phyloP scores from a whole-genome alignment of 2,329 filamentous ascomycete species.

The Pyricularia grisea region DNA sequence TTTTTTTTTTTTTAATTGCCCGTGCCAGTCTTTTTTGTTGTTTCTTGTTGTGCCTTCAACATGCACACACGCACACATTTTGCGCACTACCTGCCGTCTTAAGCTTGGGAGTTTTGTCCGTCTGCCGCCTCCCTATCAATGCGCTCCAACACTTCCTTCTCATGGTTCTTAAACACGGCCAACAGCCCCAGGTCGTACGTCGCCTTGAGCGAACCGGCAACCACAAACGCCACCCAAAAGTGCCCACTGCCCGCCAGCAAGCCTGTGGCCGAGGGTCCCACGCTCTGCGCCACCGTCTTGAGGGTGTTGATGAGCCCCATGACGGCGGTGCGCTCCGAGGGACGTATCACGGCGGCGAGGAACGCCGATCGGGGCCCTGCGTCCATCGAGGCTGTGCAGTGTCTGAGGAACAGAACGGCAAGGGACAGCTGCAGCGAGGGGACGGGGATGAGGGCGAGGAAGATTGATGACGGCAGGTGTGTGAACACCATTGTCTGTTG shows the following conservation, averaged over 20 bases:
- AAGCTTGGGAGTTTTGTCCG: neutral
- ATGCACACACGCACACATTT: no score
- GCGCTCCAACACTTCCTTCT: neutral
- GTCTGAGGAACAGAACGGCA: conserved; percentile 50
- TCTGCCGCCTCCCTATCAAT: neutral
- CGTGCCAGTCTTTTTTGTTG: neutral
- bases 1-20: neutral
- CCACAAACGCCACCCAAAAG: conserved; percentile 10
- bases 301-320: conserved; percentile 63
- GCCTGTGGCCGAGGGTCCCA: conserved; percentile 57
- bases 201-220: conserved; percentile 12
- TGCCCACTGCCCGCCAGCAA: conserved; percentile 35
- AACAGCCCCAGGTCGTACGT: conserved; percentile 12
- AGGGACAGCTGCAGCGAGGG: conserved; percentile 19
- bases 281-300: conserved; percentile 53
- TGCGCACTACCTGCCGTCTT: no score
- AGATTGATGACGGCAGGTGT: conserved; percentile 59
- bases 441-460: conserved; percentile 45
- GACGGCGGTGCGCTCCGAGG: conserved; percentile 59
- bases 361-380: conserved; percentile 62
- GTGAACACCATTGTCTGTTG: conserved; percentile 66
- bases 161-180: conserved; percentile 6
- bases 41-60: neutral
- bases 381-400: conserved; percentile 60
- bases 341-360: conserved; percentile 53